Base-by-base conservation (phyloP, 2,329 filamentous ascomycete genomes). In the Exophiala calicioides region DNA sequence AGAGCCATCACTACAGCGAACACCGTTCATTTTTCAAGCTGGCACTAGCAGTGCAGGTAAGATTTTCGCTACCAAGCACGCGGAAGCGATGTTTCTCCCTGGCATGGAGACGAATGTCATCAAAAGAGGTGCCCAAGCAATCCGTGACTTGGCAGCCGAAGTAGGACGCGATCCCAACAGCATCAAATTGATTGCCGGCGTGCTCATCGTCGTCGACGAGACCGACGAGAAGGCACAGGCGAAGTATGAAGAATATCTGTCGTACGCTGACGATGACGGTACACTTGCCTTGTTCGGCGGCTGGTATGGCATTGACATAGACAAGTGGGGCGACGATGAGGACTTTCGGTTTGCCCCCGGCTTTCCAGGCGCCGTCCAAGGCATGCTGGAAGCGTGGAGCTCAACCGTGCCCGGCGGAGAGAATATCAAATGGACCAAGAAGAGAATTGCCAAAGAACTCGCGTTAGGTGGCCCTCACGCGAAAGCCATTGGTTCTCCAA, bases 301-400 rank as follows among this genome's bases (percentile, higher is more conserved):
- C 1, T 81, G 76, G 75, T 79, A 77, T 0, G 80, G 80, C 0
- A 79, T 82, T 46, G 79, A 83, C 55, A 66, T 82, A 12, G 77
- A 74, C 7, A 70, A 70, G 54, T 0, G 59, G 80, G 75, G 67
- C 0, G 80, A 84, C 31, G 80, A 82, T 50, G 72, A 82, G 52
- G 76, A 78, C 12, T 68, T 84, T 49, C 76, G 71, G 1, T 71
- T 72, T 1, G 16, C 40, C 7, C 27, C 15, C 18, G 39, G 19
- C 6, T 29, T 6, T n/a, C n/a, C n/a, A n/a, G 18, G 32, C 18
- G n/a, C 40, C 18, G 29, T 44, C 31, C 40, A 74, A 71, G 3
- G 75, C 81, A 51, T 77, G 76, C 0, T 65, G 68, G 2, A 77
- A 8, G 62, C 16, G 7, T 46, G 35, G 34, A 23, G 18, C 6